Base-by-base conservation (phyloP, 306 rosid genomes). In the Ceratonia siliqua region DNA sequence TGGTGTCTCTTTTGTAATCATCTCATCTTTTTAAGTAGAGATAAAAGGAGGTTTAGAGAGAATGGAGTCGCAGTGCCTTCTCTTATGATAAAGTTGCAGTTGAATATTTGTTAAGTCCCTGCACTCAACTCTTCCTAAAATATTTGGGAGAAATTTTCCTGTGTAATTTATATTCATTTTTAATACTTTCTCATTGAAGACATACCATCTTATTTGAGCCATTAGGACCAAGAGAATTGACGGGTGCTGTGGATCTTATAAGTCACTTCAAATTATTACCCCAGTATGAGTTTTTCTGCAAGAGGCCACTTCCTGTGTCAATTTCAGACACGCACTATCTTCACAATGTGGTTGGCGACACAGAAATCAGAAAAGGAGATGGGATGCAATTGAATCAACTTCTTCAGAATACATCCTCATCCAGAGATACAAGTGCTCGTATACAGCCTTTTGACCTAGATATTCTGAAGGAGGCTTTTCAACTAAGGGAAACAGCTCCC, bases 331-430 rank as follows among this genome's bases (percentile, higher is more conserved):
- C 99, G 9, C 96, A 92, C 75, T 94, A 94, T 86, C 85, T 90
- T 72, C 89, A 90, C 81, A 89, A 87, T 78, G 91, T 92, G 68
- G 98, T 90, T 63, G 99, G 98, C 79, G 99, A 94, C 86, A 87
- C 96, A 28, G 99, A 94, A 80, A 81, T 92, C 61, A 87, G 99
- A 80, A 94, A 92, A 89, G 99, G 99, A 66, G 97, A 94, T 64
- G 99, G 99, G 72, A 94, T 94, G 97, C 98, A 94, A 68, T 86
- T 94, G 77, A 94, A 89, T 90, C 96, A 94, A 75, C 99, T 94
- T 77, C 84, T 90, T 75, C 95, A 88, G 85, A 90, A 82, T 55
- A 76, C 92, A 49, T 85, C 90, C n/a, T 86, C 81, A 72, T 62
- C 82, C 21, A 87, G 90, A 81, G 96, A 91, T 38, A 82, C 90